A percentile compares a stretch with the other conserved stretches of the same genome.
These are phyloP conservation scores for Pythium monospermum DNA, from an alignment of 352 stramenopile genomes.

Conservation along the genomic window DNA sequence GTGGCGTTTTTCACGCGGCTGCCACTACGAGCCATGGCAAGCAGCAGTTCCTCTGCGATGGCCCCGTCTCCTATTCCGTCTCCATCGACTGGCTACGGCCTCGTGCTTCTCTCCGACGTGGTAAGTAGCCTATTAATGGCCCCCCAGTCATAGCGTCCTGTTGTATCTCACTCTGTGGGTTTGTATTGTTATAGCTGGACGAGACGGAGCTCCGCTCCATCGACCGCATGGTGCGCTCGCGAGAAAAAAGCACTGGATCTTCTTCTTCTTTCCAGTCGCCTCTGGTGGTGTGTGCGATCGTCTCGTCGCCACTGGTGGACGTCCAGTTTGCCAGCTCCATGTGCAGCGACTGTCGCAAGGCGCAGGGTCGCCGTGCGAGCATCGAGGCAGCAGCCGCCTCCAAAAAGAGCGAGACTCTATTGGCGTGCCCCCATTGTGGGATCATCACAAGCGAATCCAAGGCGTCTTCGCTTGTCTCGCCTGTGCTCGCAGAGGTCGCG, in stretches of 20 bases:
- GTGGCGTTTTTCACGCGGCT: slow-evolving; percentile 40
- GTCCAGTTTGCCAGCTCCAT: slow-evolving; percentile 45
- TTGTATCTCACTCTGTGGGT: neutral
- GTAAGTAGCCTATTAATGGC: too few species aligned
- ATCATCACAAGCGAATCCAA: slow-evolving; percentile 26
- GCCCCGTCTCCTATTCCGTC: too few species aligned
- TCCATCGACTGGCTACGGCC: slow-evolving; percentile 27
- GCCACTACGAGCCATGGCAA: slow-evolving; percentile 5
- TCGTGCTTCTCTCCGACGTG: slow-evolving; percentile 57
- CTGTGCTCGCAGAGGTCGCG: slow-evolving; percentile 27
- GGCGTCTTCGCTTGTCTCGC: slow-evolving; percentile 22
- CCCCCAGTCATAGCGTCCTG: neutral
- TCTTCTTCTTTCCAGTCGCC: slow-evolving; percentile 7
- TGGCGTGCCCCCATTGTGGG: slow-evolving; percentile 60
- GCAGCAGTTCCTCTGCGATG: too few species aligned
- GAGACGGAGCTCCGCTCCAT: slow-evolving; percentile 46
- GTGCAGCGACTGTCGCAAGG: slow-evolving; percentile 39
- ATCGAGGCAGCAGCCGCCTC: slow-evolving; percentile 14
- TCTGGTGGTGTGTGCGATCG: slow-evolving; percentile 51
- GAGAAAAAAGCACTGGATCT: slow-evolving; percentile 23
- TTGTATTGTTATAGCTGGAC: slow-evolving; percentile 38
- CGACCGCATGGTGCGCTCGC: slow-evolving; percentile 41
- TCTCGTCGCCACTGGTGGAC: slow-evolving; percentile 29
- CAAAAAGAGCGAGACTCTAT: slow-evolving; percentile 9
- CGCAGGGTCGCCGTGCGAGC: slow-evolving; percentile 48